These are phyloP conservation scores for Trichoderma sp. DNA, from an alignment of 2,329 filamentous ascomycete genomes.

Conservation along the genomic window DNA sequence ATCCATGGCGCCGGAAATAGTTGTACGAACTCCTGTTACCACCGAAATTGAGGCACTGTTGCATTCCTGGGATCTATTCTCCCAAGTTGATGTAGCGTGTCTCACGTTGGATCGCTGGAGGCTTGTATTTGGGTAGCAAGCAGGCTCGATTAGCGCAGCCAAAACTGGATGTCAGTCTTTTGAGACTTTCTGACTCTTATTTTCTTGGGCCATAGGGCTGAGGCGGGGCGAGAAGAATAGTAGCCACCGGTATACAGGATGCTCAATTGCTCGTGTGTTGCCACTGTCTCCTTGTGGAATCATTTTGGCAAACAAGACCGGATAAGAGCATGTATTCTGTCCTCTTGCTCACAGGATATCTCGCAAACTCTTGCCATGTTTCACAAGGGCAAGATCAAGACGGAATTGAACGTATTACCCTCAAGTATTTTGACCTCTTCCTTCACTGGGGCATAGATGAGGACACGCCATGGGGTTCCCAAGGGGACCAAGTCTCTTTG, in stretches of 20 bases:
- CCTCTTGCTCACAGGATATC: not conserved
- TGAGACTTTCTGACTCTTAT: not conserved
- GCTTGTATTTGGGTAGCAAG: not conserved
- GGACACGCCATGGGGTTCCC: not conserved
- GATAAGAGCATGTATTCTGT: not conserved
- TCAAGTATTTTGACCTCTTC: not conserved
- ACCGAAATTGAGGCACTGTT: not conserved
- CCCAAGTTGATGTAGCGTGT: not conserved
- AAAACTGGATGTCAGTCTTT: not conserved
- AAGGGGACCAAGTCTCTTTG: not conserved
- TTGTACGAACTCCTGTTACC: not conserved
- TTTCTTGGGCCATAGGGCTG: not conserved
- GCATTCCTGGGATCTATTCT: not conserved
- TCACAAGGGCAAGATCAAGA: not conserved
- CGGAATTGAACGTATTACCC: not conserved
- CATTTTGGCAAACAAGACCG: not conserved
- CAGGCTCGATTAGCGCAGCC: not conserved
- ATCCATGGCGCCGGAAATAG: not conserved
- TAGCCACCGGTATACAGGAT: not conserved
- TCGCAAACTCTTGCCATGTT: not conserved
- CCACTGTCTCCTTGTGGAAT: not conserved
- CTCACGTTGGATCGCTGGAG: conserved; percentile 3
- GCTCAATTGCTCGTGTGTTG: not conserved
- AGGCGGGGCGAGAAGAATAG: not conserved
- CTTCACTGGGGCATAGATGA: not conserved